Evolutionary conservation across 2,329 filamentous ascomycete species (phyloP).

Genomic region (Fonsecaea nubica): DNA sequence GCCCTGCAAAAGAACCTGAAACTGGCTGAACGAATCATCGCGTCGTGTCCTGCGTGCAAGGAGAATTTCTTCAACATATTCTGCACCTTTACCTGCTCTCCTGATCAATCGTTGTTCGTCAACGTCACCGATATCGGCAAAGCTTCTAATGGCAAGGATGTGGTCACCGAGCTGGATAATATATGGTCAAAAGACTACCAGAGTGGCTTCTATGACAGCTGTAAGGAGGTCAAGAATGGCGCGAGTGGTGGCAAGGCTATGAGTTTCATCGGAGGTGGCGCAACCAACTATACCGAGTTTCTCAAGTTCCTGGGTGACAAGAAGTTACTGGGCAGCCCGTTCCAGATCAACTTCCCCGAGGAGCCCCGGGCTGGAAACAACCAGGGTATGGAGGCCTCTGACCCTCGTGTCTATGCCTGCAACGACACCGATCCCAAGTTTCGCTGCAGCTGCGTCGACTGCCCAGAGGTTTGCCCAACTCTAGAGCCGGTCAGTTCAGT

Average conservation of each 20-base stretch:
- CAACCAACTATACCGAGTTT: conserved; percentile 85
- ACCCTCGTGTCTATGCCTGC: conserved; percentile 81
- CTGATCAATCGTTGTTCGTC: conserved; percentile 92
- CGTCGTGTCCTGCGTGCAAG: conserved; percentile 94
- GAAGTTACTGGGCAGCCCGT: conserved; percentile 85
- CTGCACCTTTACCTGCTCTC: conserved; percentile 97
- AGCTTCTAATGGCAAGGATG: conserved; percentile 59
- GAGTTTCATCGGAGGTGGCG: conserved; percentile 93
- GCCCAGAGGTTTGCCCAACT: conserved; percentile 80
- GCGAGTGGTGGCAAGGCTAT: conserved; percentile 93
- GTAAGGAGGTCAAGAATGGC: conserved; percentile 98
- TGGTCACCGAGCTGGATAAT: conserved; percentile 92
- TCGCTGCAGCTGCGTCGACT: conserved; percentile 93
- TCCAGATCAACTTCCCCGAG: conserved; percentile 92
- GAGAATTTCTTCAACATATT: conserved; percentile 99
- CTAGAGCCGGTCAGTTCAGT: conserved; percentile 75
- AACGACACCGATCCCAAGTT: conserved; percentile 86
- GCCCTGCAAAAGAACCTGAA: conserved; percentile 82
- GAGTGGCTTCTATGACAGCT: conserved; percentile 90
- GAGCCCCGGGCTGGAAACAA: conserved; percentile 63
- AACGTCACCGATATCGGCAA: conserved; percentile 80
- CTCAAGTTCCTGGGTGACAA: conserved; percentile 93
- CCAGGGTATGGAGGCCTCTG: conserved; percentile 69
- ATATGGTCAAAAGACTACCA: conserved; percentile 84
- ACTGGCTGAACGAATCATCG: conserved; percentile 85